A percentile compares a stretch with the other conserved stretches of the same genome.
phyloP scores from a whole-genome alignment of 306 rosid species.

The Medicago ruthenica region DNA sequence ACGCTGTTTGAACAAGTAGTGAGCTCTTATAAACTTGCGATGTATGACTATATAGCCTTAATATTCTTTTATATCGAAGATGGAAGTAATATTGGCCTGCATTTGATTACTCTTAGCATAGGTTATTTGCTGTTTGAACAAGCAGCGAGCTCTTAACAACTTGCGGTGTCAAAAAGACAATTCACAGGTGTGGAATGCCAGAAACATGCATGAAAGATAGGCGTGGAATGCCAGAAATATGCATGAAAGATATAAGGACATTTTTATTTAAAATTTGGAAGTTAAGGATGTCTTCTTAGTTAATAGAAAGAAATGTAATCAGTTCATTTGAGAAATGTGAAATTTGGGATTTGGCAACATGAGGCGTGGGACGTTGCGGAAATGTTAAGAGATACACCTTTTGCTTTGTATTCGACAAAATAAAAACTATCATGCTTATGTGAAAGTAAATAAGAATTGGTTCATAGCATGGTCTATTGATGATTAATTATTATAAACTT shows the following conservation, averaged over 20 bases:
- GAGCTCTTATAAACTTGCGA: conserved; percentile 21
- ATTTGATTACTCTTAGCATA: conserved; percentile 7
- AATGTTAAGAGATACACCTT: conserved; percentile 14
- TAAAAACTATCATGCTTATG: background rate
- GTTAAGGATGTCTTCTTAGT: conserved; percentile 20
- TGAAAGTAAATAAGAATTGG: conserved; percentile 22
- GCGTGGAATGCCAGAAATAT: conserved; percentile 14
- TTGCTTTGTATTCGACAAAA: conserved; percentile 6
- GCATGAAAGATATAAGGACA: conserved; percentile 32
- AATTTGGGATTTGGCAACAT: conserved; percentile 19
- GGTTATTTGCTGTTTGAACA: conserved; percentile 18
- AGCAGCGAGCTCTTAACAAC: conserved; percentile 15
- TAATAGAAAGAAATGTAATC: background rate
- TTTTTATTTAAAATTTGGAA: background rate
- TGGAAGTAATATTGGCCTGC: conserved; percentile 15
- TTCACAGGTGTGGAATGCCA: conserved; percentile 17
- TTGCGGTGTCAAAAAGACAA: background rate
- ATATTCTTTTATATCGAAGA: conserved; percentile 5
- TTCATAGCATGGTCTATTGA: conserved; percentile 23
- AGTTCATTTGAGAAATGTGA: conserved; percentile 18
- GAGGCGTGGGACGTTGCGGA: conserved; percentile 20
- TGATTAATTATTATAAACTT: conserved; percentile 21
- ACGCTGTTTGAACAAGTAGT: conserved; percentile 8
- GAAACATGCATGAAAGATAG: conserved; percentile 23
- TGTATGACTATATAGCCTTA: conserved; percentile 7